phyloP scores from a whole-genome alignment of 345 rosid species.

The Angophora floribunda region DNA sequence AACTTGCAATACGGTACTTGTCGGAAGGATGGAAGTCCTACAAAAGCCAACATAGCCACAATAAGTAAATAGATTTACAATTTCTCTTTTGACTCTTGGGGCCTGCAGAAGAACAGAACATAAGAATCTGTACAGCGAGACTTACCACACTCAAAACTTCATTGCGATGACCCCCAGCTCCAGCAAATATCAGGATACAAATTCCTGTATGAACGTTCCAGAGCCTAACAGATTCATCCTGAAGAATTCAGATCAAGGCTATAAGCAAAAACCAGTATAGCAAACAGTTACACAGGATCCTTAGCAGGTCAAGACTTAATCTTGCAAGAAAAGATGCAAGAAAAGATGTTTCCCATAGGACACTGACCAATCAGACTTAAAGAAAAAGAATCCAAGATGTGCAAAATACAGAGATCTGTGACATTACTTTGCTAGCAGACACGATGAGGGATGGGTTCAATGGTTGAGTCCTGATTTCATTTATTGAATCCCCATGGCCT shows the following conservation, averaged over 20 bases:
- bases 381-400: neutral
- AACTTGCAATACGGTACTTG: constrained; percentile 76
- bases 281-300: neutral
- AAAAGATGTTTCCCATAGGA: neutral
- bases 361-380: neutral
- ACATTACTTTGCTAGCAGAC: constrained; percentile 84
- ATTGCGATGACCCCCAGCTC: constrained; percentile 97
- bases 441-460: constrained; percentile 79
- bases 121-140: neutral
- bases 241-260: constrained; percentile 1
- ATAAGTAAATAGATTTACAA: neutral
- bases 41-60: neutral
- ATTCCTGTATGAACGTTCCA: constrained; percentile 98
- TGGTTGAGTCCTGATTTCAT: constrained; percentile 95
- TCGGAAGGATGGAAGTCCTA: constrained; percentile 96
- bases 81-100: neutral
- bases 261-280: neutral
- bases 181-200: constrained; percentile 93
- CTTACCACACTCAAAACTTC: constrained; percentile 97
- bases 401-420: neutral
- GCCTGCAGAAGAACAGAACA: neutral
- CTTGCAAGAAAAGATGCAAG: neutral
- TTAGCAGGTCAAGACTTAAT: neutral
- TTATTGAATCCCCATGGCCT: constrained; percentile 95
- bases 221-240: constrained; percentile 96